Evolutionary conservation across 2,329 filamentous ascomycete genomes (phyloP), one percentile per base, ranked within the genome.

Genomic region (Diaporthe citriasiana): DNA sequence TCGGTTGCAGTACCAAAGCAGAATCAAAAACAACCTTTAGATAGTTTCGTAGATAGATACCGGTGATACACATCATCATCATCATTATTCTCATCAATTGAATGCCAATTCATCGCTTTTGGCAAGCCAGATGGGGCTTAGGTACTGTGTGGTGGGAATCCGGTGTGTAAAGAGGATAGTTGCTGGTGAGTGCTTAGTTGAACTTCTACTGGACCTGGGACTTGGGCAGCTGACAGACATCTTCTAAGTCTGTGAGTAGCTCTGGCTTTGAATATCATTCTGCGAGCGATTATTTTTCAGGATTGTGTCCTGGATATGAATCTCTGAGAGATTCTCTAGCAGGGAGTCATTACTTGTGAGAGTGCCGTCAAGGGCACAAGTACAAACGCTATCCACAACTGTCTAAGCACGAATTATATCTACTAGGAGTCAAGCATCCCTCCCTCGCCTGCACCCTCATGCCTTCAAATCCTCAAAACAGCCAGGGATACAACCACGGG

Each of bases 31-130:
- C 35, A 73, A 35, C 45, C 22, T 66, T 73, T 75, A 75, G 73
- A 75, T 75, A 75, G 73, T 65, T 47, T 53, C 71, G 71, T 75
- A 75, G 73, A 73, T 75, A 75, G 73, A 75, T 75, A 75, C 71
- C 73, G 73, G 57, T 75, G 73, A 75, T 75, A 59, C 73, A 73
- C 73, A 75, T 75, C 73, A 75, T 73, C 71, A 66, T 53, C 63
- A 53, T 40, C 17, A 53, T n/a, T 40, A 63, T 12, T 38, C 8
- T 51, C 47, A 33, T 13, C 30, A 42, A 22, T n/a, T 25, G 47
- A 25, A 25, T 53, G 47, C 73, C 47, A 50, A 63, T 63, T 51
- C 38, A 22, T 73, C 47, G 42, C 51, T 42, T 30, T 40, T 13
- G 17, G 40, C 33, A 22, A 71, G 45, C 25, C 33, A 15, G 38